These are phyloP conservation scores for Lentinus tigrinus DNA, from an alignment of 768 basidiomycete species.

Conservation along the genomic window DNA sequence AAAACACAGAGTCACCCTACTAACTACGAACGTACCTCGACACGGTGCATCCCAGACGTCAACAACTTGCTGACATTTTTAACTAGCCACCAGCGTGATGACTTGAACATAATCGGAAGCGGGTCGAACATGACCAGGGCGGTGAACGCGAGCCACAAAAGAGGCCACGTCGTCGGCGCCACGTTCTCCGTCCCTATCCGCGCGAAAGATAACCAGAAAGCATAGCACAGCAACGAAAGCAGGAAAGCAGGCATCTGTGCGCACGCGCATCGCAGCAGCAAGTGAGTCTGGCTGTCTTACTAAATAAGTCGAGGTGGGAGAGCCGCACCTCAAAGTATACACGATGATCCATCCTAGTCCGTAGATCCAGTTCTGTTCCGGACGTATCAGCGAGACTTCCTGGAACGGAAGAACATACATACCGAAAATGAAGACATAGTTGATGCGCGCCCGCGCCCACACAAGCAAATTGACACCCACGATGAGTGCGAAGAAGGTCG, in stretches of 20 bases:
- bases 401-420: slow-evolving; percentile 18
- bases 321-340: slow-evolving; percentile 66
- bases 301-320: neutral
- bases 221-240: slow-evolving; percentile 69
- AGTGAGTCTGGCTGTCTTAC: neutral
- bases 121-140: slow-evolving; percentile 71
- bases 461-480: slow-evolving; percentile 83
- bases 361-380: slow-evolving; percentile 60
- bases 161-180: slow-evolving; percentile 73
- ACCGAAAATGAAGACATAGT: slow-evolving; percentile 94
- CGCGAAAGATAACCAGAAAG: slow-evolving; percentile 83
- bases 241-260: slow-evolving; percentile 76
- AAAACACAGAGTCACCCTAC: too few species aligned
- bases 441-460: slow-evolving; percentile 77
- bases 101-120: slow-evolving; percentile 57
- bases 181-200: slow-evolving; percentile 53
- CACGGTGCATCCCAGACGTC: slow-evolving; percentile 64
- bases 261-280: slow-evolving; percentile 18
- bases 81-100: slow-evolving; percentile 82
- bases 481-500: slow-evolving; percentile 70
- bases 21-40: slow-evolving; percentile 56
- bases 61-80: slow-evolving; percentile 61
- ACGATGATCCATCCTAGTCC: slow-evolving; percentile 72
- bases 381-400: neutral
- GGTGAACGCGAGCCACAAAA: slow-evolving; percentile 75